Percentiles rank a stretch among this genome's conserved stretches.
phyloP scores from a whole-genome alignment of 2,329 filamentous ascomycete species.

The Pseudogymnoascus sp. region DNA sequence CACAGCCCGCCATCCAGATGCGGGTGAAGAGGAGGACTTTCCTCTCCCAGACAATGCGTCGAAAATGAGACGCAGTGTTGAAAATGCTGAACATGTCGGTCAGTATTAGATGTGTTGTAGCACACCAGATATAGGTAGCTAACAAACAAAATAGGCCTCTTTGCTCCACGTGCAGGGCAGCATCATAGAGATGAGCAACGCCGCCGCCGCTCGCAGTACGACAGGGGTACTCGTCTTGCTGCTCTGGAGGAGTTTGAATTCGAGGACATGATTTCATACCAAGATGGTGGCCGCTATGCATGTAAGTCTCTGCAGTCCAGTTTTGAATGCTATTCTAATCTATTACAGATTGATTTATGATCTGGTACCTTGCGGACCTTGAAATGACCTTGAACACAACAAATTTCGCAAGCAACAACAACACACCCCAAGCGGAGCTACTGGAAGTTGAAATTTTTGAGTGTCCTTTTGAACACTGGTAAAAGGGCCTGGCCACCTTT shows the following conservation, averaged over 20 bases:
- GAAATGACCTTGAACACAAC: not conserved
- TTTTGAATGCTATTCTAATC: not conserved
- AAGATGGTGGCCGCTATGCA: conserved; percentile 48
- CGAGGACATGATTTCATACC: conserved; percentile 25
- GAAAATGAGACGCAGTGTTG: conserved; percentile 79
- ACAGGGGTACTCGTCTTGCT: conserved; percentile 69
- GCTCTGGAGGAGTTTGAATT: conserved; percentile 53
- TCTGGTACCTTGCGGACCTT: not conserved
- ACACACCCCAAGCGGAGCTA: not conserved
- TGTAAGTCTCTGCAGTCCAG: conserved; percentile 22
- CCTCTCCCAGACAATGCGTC: conserved; percentile 74
- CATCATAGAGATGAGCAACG: conserved; percentile 68
- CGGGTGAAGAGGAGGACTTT: conserved; percentile 67
- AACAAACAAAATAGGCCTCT: conserved; percentile 51
- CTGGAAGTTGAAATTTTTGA: not conserved
- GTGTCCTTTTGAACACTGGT: not conserved
- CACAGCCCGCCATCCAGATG: conserved; percentile 38
- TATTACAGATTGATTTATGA: not conserved
- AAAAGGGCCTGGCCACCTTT: not conserved
- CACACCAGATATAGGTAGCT: conserved; percentile 5
- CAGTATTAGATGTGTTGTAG: conserved; percentile 29
- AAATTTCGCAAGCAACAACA: not conserved
- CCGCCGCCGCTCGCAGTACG: conserved; percentile 67
- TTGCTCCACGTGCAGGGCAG: conserved; percentile 69
- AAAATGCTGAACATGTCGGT: conserved; percentile 81